These are phyloP conservation scores for Suillus decipiens DNA, from an alignment of 768 basidiomycete species.

Conservation along the genomic window DNA sequence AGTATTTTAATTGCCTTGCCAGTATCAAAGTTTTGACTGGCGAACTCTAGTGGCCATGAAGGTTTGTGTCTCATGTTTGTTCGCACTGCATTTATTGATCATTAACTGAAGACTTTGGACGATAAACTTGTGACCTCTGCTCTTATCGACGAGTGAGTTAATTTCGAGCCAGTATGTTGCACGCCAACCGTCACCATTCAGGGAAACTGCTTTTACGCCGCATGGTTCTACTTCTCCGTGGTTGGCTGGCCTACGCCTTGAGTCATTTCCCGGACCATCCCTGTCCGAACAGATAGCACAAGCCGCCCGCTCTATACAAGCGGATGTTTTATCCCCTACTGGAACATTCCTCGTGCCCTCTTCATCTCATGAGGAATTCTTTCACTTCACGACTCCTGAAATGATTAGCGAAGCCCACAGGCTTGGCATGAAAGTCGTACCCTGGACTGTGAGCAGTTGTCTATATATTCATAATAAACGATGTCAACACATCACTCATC, in stretches of 20 bases:
- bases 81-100: not conserved
- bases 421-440: constrained; percentile 63
- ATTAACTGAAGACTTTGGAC: constrained; percentile 47
- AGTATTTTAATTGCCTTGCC: constrained; percentile 8
- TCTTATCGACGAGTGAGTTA: constrained; percentile 60
- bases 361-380: constrained; percentile 43
- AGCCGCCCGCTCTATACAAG: constrained; percentile 65
- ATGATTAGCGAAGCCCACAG: constrained; percentile 71
- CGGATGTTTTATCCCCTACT: constrained; percentile 65
- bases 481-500: not conserved
- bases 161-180: constrained; percentile 7
- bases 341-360: constrained; percentile 43
- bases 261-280: constrained; percentile 63
- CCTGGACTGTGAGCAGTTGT: constrained; percentile 64
- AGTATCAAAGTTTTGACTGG: constrained; percentile 89
- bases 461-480: not conserved
- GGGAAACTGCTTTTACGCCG: constrained; percentile 42
- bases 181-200: constrained; percentile 15
- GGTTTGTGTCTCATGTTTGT: constrained; percentile 32
- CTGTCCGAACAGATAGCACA: constrained; percentile 60
- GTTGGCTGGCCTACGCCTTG: constrained; percentile 67
- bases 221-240: constrained; percentile 56
- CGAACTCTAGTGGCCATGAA: constrained; percentile 74
- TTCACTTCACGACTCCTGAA: constrained; percentile 61
- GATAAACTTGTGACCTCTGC: constrained; percentile 58